phyloP scores from a whole-genome alignment of 495 filamentous ascomycete genomes.

The Penicillium bovifimosum region DNA sequence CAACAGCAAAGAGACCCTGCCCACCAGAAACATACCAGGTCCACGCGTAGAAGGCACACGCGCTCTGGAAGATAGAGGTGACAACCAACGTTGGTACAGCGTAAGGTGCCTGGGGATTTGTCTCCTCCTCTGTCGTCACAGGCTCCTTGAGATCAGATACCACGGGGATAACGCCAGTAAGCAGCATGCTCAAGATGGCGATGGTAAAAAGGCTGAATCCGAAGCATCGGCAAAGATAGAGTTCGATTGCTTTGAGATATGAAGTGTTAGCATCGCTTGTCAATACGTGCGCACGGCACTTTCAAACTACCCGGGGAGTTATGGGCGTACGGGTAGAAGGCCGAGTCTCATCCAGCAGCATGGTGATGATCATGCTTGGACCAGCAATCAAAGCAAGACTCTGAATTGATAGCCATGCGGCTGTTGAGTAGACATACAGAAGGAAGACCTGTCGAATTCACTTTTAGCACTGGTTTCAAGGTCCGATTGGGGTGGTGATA shows the following conservation, averaged over 20 bases:
- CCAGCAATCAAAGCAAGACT: constrained; percentile 57
- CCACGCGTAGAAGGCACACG: constrained; percentile 64
- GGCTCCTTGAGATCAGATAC: constrained; percentile 42
- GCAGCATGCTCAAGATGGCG: constrained; percentile 57
- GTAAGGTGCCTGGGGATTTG: constrained; percentile 60
- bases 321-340: constrained; percentile 45
- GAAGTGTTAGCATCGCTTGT: not conserved
- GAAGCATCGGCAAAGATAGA: constrained; percentile 66
- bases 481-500: not conserved
- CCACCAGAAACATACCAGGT: constrained; percentile 51
- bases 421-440: constrained; percentile 59
- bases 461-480: not conserved
- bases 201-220: constrained; percentile 64
- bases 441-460: constrained; percentile 53
- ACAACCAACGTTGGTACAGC: constrained; percentile 62
- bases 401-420: constrained; percentile 64
- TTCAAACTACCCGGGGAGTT: not conserved
- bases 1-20: constrained; percentile 51
- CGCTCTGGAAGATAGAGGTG: constrained; percentile 58
- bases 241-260: constrained; percentile 50
- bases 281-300: not conserved
- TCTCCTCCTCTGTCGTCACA: constrained; percentile 36
- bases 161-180: constrained; percentile 73
- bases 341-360: constrained; percentile 55
- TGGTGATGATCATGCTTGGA: constrained; percentile 59